These are phyloP conservation scores for Clathrospora elynae DNA, from an alignment of 2,329 filamentous ascomycete genomes.

Conservation along the genomic window DNA sequence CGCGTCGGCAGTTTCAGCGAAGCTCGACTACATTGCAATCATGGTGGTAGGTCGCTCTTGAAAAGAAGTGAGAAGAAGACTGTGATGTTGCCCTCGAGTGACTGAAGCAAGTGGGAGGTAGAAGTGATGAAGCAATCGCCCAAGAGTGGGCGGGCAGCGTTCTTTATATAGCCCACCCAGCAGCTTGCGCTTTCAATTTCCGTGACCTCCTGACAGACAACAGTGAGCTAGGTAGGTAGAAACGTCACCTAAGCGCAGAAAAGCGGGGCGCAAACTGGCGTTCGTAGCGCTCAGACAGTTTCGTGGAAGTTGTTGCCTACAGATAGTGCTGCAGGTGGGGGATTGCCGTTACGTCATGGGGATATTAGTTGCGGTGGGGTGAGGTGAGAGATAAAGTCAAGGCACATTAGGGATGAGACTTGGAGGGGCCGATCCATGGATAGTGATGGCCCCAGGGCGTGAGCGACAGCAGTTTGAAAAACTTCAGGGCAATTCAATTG, in stretches of 20 bases:
- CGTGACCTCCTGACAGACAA: background rate
- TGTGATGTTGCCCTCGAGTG: background rate
- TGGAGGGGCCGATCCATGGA: no score
- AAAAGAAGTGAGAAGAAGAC: background rate
- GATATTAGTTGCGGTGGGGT: background rate
- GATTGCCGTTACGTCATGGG: constrained; percentile 1
- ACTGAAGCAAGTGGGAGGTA: constrained; percentile 2
- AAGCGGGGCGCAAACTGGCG: constrained; percentile 10
- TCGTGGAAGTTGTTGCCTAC: constrained; percentile 8
- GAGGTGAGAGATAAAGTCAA: background rate
- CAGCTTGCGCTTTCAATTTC: background rate
- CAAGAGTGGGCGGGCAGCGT: background rate
- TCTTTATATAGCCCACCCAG: constrained; percentile 9
- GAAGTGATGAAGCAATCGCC: constrained; percentile 3
- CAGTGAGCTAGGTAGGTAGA: background rate
- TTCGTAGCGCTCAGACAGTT: constrained; percentile 13
- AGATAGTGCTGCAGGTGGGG: constrained; percentile 1
- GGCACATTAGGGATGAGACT: no score
- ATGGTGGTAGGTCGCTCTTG: background rate
- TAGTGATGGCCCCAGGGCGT: no score
- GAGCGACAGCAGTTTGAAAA: no score
- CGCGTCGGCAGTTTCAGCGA: background rate
- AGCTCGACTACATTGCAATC: background rate
- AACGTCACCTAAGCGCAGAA: background rate
- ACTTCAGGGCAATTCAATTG: no score